Evolutionary conservation across 495 filamentous ascomycete species (phyloP), one percentile per base, ranked within the genome.

Genomic region (Aspergillus steynii): DNA sequence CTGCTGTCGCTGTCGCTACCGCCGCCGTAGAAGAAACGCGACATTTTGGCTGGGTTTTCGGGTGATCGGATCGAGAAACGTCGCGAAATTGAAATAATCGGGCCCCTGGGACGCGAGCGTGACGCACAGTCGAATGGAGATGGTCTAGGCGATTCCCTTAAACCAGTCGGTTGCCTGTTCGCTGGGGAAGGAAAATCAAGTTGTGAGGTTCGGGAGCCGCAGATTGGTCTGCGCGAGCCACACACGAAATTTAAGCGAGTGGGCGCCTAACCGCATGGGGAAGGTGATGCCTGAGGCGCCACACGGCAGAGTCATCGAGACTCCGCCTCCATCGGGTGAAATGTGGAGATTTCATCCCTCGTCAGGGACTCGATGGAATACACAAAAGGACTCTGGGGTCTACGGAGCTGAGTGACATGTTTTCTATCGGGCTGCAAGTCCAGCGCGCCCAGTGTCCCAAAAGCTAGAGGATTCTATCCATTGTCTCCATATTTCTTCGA

Each of bases 1-100:
- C 76, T 81, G 71, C 76, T 79, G 63, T 86, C 83, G 74, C 91
- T 95, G 78, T 92, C 93, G 83, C 92, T 93, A 79, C 92, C 90
- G 75, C 88, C 89, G 67, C 88, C 88, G 77, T 92, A 90, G 86
- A 98, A 98, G 82, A 99, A 99, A 74, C 94, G 90, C 85, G 95
- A 98, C 78, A 76, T 76, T 66, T 53, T 79, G 68, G 74, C 68
- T 69, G 71, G 50, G 66, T 64, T 65, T 61, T 50, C 28, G 27
- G 29, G 29, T 49, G 60, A 62, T 56, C 46, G 53, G 65, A 68
- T 61, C 65, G 63, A 69, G 58, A 60, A 37, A 62, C 45, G 59
- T 64, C 65, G 61, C 59, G 58, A 42, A 37, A 48, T n/a, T 50
- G 26, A 60, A 58, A 50, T 37, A 25, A 51, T 53, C 57, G 50